These are phyloP conservation scores for Kazachstania africana DNA, from an alignment of 805 yeast genomes.

Conservation along the genomic window DNA sequence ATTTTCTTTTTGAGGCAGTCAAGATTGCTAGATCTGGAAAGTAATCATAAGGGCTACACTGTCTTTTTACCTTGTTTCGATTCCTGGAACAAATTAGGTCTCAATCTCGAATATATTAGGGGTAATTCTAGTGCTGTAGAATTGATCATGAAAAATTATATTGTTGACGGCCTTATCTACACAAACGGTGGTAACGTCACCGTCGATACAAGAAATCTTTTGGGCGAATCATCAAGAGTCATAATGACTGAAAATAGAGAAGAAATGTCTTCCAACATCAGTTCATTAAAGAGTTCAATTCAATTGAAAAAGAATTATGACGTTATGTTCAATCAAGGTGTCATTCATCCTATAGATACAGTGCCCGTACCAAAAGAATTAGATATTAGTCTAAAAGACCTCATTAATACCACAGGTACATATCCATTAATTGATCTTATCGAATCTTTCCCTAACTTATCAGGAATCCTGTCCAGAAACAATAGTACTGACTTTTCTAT, in stretches of 20 bases:
- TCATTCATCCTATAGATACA: slow-evolving; percentile 55
- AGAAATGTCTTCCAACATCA: no score
- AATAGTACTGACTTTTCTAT: slow-evolving; percentile 40
- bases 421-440: slow-evolving; percentile 36
- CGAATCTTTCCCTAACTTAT: slow-evolving; percentile 31
- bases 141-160: slow-evolving; percentile 42
- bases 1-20: slow-evolving; percentile 43
- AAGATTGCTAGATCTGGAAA: slow-evolving; percentile 39
- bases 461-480: slow-evolving; percentile 28
- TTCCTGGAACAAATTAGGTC: slow-evolving; percentile 56
- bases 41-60: slow-evolving; percentile 56
- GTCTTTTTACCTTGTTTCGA: slow-evolving; percentile 65
- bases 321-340: slow-evolving; percentile 72
- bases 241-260: no score
- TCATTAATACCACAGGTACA: slow-evolving; percentile 45
- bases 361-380: slow-evolving; percentile 48
- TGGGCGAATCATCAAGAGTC: slow-evolving; percentile 6
- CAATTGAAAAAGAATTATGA: slow-evolving; percentile 36
- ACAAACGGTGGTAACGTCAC: slow-evolving; percentile 38
- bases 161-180: slow-evolving; percentile 56
- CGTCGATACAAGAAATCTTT: slow-evolving; percentile 22
- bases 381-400: slow-evolving; percentile 40
- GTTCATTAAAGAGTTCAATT: slow-evolving; percentile 4
- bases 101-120: slow-evolving; percentile 49
- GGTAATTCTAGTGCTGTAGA: slow-evolving; percentile 39